Base-by-base conservation (phyloP, 768 basidiomycete species). In the Naganishia kalamii region DNA sequence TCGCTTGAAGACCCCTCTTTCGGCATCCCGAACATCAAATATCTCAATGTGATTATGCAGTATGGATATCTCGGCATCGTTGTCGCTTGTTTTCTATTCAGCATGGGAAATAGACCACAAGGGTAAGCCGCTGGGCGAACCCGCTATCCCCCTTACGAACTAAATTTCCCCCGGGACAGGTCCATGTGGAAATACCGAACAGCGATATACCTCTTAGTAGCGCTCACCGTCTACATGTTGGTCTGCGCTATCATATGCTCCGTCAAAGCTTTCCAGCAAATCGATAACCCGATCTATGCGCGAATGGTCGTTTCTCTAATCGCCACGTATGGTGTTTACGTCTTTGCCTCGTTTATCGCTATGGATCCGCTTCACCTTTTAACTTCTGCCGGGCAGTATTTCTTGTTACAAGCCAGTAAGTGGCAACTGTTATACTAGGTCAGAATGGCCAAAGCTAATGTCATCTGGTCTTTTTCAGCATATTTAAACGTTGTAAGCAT, bases 321-420 rank as follows among this genome's bases (percentile, higher is more conserved):
- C n/a, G 82, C 90, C 49, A 93, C 90, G 0, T 94, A 89, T 72
- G 92, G 92, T 69, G 72, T 89, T 41, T 96, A 89, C 77, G 80
- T 88, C 5, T 80, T 87, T 37, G 84, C 88, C 47, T 87, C 88
- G 67, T 69, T 96, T 41, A 80, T 97, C 43, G 90, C 91, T 0
- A 84, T 93, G 64, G 96, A 99, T 77, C 93, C 96, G 4, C 93
- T 91, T 72, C 94, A 98, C 79, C 86, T 98, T 81, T 51, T 96
- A 68, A 97, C 93, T 10, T 92, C 89, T 71, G 92, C 92, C 73
- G 70, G 87, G 15, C 91, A 90, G 54, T 99, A 96, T 73, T 78
- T 97, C 73, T 80, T 97, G 21, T 83, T 96, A 62, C 89, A 87
- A 2, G 90, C 92, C 1, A 76, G 75, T 79, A 48, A 72, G 29